phyloP scores from a whole-genome alignment of 257 asterid species.

The Orobanche coerulescens region DNA sequence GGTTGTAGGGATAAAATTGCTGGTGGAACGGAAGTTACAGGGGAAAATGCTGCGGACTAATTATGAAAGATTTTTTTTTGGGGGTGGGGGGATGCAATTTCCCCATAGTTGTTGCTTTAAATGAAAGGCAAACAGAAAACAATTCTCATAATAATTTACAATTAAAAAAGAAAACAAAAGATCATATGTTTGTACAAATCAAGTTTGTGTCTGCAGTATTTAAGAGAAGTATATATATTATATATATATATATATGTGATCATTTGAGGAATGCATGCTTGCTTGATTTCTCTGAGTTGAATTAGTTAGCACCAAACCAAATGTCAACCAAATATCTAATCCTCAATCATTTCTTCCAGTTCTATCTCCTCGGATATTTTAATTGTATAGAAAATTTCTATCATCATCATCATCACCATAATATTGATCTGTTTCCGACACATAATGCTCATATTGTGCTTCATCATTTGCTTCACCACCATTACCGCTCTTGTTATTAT shows the following conservation, averaged over 20 bases:
- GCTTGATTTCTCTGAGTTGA: not conserved
- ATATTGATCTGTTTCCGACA: constrained; percentile 42
- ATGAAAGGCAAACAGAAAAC: not conserved
- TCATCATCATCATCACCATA: constrained; percentile 24
- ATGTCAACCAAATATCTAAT: constrained; percentile 11
- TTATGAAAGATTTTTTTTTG: too few species aligned
- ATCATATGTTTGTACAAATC: constrained; percentile 25
- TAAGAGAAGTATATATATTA: too few species aligned
- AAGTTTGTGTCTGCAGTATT: constrained; percentile 6
- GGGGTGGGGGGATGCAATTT: too few species aligned
- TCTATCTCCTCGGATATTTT: constrained; percentile 22
- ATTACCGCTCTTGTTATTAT: not conserved
- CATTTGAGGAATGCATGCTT: constrained; percentile 11
- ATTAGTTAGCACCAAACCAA: not conserved
- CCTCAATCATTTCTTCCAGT: constrained; percentile 31
- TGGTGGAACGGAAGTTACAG: too few species aligned
- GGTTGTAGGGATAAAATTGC: too few species aligned
- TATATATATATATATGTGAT: too few species aligned
- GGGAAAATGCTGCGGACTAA: too few species aligned
- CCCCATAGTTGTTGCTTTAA: not conserved
- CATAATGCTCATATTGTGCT: constrained; percentile 42
- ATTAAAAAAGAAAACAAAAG: not conserved
- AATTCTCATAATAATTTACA: constrained; percentile 8
- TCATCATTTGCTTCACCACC: constrained; percentile 25
- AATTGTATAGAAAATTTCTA: constrained; percentile 12